These are phyloP conservation scores for Fusarium coffeatum DNA, from an alignment of 2,329 filamentous ascomycete genomes.

Conservation along the genomic window DNA sequence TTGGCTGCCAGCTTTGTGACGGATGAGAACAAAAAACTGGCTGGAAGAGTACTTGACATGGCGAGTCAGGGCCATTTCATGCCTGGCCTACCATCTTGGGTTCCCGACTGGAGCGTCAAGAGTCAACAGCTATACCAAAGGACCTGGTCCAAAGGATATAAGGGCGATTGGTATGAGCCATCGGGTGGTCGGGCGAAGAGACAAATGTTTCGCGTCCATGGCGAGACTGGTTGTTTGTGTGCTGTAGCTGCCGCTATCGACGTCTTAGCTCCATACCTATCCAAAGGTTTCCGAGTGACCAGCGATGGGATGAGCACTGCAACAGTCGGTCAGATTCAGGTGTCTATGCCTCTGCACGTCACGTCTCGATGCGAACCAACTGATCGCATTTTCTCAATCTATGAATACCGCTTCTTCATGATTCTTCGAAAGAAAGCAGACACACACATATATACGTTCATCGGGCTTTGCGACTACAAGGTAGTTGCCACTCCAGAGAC, in stretches of 20 bases:
- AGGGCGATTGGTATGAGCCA: not conserved
- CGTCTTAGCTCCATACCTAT: not conserved
- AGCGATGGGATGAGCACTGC: not conserved
- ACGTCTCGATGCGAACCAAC: not conserved
- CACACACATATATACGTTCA: rapidly evolving
- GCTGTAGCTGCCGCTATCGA: not conserved
- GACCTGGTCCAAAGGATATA: not conserved
- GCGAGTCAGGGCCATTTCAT: not conserved
- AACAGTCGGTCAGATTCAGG: rapidly evolving
- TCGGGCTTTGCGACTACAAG: not conserved
- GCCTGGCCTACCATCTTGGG: not conserved
- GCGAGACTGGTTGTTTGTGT: not conserved
- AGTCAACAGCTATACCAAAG: not conserved
- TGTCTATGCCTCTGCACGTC: not conserved
- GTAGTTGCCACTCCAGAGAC: rapidly evolving
- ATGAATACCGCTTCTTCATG: not conserved
- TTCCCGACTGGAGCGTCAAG: conserved; percentile 2
- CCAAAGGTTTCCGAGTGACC: rapidly evolving
- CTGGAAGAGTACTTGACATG: not conserved
- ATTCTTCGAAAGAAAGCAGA: not conserved
- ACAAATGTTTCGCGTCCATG: not conserved
- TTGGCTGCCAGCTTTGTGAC: not conserved
- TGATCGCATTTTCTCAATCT: not conserved
- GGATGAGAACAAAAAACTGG: rapidly evolving
- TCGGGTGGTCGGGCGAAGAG: not conserved